These are phyloP conservation scores for Poa annua DNA, from an alignment of 176 grass and related monocot species.

Conservation along the genomic window DNA sequence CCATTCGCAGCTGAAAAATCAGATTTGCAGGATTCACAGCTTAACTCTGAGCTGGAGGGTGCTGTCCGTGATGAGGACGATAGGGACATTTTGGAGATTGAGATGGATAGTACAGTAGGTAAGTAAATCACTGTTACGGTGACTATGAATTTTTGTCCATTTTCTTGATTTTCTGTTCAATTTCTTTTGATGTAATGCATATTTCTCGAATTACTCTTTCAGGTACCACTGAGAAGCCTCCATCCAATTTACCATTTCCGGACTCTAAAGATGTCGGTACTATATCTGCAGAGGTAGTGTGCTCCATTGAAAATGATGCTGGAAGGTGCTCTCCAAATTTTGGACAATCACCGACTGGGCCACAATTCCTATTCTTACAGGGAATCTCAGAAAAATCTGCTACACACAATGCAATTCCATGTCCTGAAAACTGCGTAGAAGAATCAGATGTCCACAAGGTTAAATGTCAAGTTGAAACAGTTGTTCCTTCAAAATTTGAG, in stretches of 20 bases:
- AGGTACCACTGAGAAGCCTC: constrained; percentile 31
- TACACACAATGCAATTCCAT: not conserved
- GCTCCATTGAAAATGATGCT: constrained; percentile 21
- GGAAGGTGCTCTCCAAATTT: constrained; percentile 40
- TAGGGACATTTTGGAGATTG: not conserved
- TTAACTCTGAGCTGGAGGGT: constrained; percentile 13
- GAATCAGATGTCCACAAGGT: constrained; percentile 1
- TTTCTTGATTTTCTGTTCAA: constrained; percentile 1
- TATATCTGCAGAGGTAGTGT: constrained; percentile 27
- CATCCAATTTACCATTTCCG: not conserved
- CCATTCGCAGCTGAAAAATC: not conserved
- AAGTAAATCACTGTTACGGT: not conserved
- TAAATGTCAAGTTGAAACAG: constrained; percentile 2
- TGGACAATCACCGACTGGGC: constrained; percentile 25
- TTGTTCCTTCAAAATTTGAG: constrained; percentile 25
- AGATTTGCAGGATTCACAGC: constrained; percentile 36
- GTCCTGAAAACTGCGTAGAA: not conserved
- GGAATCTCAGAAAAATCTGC: not conserved
- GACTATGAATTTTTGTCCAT: not conserved
- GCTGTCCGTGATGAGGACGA: not conserved
- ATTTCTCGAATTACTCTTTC: not conserved
- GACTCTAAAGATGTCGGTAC: constrained; percentile 6
- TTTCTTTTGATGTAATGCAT: constrained; percentile 18
- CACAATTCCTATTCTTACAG: constrained; percentile 27
- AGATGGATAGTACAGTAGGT: constrained; percentile 14